Conservation (phyloP, 805 yeast genomes). For the Yarrowia keelungensis region DNA sequence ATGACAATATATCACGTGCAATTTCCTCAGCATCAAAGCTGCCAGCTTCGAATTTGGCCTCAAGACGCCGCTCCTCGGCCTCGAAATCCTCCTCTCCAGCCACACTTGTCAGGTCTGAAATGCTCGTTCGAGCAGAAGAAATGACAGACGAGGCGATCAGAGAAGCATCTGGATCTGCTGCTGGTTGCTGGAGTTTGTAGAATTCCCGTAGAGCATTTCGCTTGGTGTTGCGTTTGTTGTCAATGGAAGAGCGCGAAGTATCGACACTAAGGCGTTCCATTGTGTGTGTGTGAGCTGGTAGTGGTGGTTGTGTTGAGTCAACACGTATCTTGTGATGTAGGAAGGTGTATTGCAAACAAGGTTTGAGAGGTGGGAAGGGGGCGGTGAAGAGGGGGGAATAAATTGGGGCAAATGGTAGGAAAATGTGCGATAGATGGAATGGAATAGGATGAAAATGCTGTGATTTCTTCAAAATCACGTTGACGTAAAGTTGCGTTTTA, state of each 20-base stretch:
- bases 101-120: slow-evolving; percentile 9
- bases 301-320: no score
- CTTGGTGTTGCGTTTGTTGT: slow-evolving; percentile 11
- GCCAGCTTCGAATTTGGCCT: slow-evolving; percentile 25
- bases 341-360: no score
- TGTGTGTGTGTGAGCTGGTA: no score
- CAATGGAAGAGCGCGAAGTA: not conserved
- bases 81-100: slow-evolving; percentile 18
- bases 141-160: slow-evolving; percentile 13
- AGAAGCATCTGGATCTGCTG: slow-evolving; percentile 9
- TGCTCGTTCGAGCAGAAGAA: slow-evolving; percentile 22
- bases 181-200: slow-evolving; percentile 47
- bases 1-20: slow-evolving; percentile 9
- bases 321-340: no score
- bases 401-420: no score
- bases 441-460: no score
- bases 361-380: no score
- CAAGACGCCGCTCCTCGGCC: slow-evolving; percentile 19
- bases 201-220: slow-evolving; percentile 49
- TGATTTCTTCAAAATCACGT: no score
- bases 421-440: no score
- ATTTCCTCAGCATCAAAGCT: slow-evolving; percentile 33
- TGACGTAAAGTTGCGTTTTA: no score
- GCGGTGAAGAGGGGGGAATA: no score
- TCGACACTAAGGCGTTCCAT: slow-evolving; percentile 13